Percentiles rank a stretch among this genome's conserved stretches.
Conservation (phyloP, 768 basidiomycete genomes). For the Tephrocybe sp. region DNA sequence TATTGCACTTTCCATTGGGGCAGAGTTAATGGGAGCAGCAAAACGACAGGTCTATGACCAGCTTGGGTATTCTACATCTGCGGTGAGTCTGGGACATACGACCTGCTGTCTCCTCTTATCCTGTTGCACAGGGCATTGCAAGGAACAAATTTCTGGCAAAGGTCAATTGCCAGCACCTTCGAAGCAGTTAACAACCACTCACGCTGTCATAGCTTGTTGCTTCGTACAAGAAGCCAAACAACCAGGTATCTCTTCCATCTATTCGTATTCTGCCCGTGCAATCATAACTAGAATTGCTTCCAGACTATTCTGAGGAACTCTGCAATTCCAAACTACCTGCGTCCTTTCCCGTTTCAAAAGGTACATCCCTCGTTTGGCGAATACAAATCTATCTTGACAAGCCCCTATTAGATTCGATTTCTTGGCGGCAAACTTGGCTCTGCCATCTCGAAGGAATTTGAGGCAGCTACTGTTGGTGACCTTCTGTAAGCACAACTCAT, state of each 20-base stretch:
- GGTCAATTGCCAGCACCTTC: constrained; percentile 36
- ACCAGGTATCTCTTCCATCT: constrained; percentile 53
- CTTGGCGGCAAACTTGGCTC: constrained; percentile 93
- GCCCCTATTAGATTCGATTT: constrained; percentile 70
- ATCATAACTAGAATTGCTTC: not conserved
- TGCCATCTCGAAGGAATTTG: constrained; percentile 83
- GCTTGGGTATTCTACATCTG: constrained; percentile 92
- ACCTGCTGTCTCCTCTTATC: not conserved
- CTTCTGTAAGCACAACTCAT: constrained; percentile 63
- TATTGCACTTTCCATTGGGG: constrained; percentile 84
- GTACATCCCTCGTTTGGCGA: constrained; percentile 29
- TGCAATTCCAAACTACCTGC: constrained; percentile 82
- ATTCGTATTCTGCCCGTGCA: not conserved
- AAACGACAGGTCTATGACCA: constrained; percentile 62
- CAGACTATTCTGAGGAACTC: constrained; percentile 83
- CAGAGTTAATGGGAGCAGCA: constrained; percentile 79
- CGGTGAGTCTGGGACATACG: constrained; percentile 44
- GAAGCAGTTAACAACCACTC: not conserved
- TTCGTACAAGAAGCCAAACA: constrained; percentile 89
- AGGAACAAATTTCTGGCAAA: constrained; percentile 96
- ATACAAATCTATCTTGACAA: not conserved
- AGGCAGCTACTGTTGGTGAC: constrained; percentile 87
- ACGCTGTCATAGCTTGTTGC: constrained; percentile 65
- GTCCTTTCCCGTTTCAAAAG: constrained; percentile 87
- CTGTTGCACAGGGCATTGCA: constrained; percentile 65